Conservation (phyloP, 1,284 basidiomycete species). For the Melampsora americana region DNA sequence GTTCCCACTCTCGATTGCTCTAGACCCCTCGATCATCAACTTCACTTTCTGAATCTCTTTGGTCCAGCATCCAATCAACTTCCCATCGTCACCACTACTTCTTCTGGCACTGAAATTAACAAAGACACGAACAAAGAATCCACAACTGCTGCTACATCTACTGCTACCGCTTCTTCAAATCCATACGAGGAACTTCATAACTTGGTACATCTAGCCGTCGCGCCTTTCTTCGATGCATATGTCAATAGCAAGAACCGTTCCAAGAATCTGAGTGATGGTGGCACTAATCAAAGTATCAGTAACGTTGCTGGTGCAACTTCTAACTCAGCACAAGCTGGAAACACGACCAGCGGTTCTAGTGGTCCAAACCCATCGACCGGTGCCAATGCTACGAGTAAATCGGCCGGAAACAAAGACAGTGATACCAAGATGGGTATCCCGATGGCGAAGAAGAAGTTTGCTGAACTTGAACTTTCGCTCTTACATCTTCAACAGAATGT, state of each 20-base stretch:
- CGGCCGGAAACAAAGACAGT: conserved; percentile 71
- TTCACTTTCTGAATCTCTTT: conserved; percentile 88
- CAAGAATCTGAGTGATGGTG: conserved; percentile 25
- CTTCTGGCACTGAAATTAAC: conserved; percentile 31
- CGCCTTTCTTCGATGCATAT: conserved; percentile 97
- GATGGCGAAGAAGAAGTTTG: conserved; percentile 98
- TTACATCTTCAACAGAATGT: conserved; percentile 97
- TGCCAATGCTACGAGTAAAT: conserved; percentile 57
- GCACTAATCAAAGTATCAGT: conserved; percentile 44
- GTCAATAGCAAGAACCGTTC: conserved; percentile 60
- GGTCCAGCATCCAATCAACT: conserved; percentile 69
- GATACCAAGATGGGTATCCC: conserved; percentile 92
- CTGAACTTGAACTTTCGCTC: conserved; percentile 92
- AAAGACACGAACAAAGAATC: conserved; percentile 45
- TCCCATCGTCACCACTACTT: conserved; percentile 18
- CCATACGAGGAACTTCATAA: conserved; percentile 95
- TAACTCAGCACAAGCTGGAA: conserved; percentile 15
- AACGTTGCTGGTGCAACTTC: conserved; percentile 19
- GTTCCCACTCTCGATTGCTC: conserved; percentile 74
- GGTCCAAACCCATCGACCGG: conserved; percentile 30
- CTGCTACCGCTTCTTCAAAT: conserved; percentile 56
- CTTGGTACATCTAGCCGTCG: conserved; percentile 92
- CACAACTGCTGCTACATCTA: conserved; percentile 51
- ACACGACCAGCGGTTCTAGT: conserved; percentile 13
- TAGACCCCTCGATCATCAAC: conserved; percentile 73